Base-by-base conservation (phyloP, 441 rosid species). In the Metrosideros polymorpha region DNA sequence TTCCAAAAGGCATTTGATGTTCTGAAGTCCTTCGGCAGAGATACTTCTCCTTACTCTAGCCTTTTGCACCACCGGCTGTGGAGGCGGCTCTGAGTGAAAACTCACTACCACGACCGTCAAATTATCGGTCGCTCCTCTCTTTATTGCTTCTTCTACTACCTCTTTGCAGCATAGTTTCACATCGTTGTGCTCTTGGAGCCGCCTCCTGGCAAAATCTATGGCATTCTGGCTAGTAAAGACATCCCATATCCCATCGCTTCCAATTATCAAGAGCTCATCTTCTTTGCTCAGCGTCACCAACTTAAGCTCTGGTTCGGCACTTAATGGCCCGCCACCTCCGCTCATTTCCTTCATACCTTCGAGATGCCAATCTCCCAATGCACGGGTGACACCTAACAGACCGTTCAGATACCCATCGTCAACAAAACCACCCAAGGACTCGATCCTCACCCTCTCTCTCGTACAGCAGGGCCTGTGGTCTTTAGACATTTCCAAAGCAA, bases 191-290 rank as follows among this genome's bases (percentile, higher is more conserved):
- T 92, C 91, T 87, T 90, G 95, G 47, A 94, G 95, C 63, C 90
- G 87, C 88, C 91, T 89, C 87, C 94, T 83, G 47, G 93, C 87
- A 85, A 95, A 95, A 84, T 92, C 91, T 57, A 93, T 92, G 5
- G 98, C 93, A 83, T 95, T 94, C 90, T 92, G 95, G 91, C 91
- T 94, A 49, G 93, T 85, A 82, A 93, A 94, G 19, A 92, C 85
- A 3, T 95, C 98, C 98, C 98, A 94, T 87, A 95, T 86, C 63
- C 96, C 95, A 42, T 94, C 96, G 35, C 96, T 92, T 14, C 92
- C 93, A 0, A 95, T 94, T 63, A 95, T 88, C 85, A 95, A 86
- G 90, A 94, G 94, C 86, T 95, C 95, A 32, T 95, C 95, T 84
- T 93, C 96, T 39, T 88, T 88, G 83, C 90, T 91, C 82, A 95